Base-by-base conservation (phyloP, 129 eudicot species). In the Artemisia argyi region DNA sequence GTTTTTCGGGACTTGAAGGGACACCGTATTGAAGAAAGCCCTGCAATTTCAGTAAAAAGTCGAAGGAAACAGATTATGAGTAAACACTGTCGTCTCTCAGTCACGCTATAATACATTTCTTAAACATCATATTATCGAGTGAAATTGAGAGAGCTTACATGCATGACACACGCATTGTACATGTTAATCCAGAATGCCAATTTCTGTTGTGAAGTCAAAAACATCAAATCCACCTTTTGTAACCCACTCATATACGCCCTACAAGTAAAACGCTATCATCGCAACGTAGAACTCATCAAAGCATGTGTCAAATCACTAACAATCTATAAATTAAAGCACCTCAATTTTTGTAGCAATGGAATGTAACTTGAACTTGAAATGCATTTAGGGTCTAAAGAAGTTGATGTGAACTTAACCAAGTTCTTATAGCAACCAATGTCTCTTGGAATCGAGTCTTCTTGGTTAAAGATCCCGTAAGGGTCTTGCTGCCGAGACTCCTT, bases 181-280 rank as follows among this genome's bases (percentile, higher is more conserved):
- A 94, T 90, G 88, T 90, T 94, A 84, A 94, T 90, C 98, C 98
- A 94, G 77, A 94, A 94, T 2, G 98, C 97, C 52, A 94, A 75
- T 74, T 94, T 94, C 58, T 94, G 98, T 16, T 86, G 91, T 44
- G 83, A 72, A 50, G 81, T 84, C 83, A 94, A 74, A 78, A 81
- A 79, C 86, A 89, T 79, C 77, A 94, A 81, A 73, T 94, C 98
- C 88, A 94, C 93, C 81, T 84, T 88, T 79, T 88, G 96, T 11
- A 94, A 88, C 60, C 81, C 86, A 52, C 86, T 85, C 85, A 90
- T 68, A 65, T 87, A 82, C 15, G 77, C 77, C 85, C 98, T 94
- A 82, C 8, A 70, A 60, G 44, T 46, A 80, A 72, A 75, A 30
- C 47, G 61, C 28, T 51, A 61, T 11, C 54, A 52, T 6, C 59